phyloP scores from a whole-genome alignment of 345 rosid genomes.

The Acer saccharum region DNA sequence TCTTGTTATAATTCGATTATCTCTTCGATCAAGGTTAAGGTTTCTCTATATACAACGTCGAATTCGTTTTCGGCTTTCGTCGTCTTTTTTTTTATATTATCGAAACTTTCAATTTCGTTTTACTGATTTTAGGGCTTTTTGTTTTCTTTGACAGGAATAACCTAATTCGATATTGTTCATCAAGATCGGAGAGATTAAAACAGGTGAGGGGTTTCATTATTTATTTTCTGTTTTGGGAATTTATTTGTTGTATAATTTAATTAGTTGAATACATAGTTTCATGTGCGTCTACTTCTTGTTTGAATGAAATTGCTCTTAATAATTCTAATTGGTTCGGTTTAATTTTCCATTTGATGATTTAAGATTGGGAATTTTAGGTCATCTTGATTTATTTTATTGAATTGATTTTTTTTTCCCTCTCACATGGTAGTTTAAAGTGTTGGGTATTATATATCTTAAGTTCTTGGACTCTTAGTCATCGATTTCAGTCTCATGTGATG shows the following conservation, averaged over 20 bases:
- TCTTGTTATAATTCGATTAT: constrained; percentile 2
- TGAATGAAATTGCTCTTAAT: background rate
- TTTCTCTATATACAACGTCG: background rate
- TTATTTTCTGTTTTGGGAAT: background rate
- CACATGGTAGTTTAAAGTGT: background rate
- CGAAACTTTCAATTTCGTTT: background rate
- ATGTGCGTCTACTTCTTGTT: background rate
- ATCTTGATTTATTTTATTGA: no score
- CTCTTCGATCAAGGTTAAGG: constrained; percentile 9
- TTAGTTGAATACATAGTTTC: background rate
- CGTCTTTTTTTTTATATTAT: background rate
- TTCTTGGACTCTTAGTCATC: background rate
- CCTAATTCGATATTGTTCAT: constrained; percentile 23
- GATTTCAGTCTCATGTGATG: background rate
- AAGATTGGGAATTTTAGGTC: background rate
- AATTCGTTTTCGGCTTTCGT: no score
- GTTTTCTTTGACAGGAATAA: constrained; percentile 20
- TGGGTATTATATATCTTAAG: background rate
- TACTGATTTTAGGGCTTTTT: constrained; percentile 16
- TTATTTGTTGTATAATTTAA: background rate
- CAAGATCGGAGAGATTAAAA: constrained; percentile 24
- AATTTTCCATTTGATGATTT: background rate
- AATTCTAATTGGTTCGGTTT: background rate
- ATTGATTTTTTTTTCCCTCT: no score
- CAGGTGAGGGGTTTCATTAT: constrained; percentile 19